A percentile compares a stretch with the other conserved stretches of the same genome.
Evolutionary conservation across 495 filamentous ascomycete genomes (phyloP).

Genomic region (Pseudevernia furfuracea): DNA sequence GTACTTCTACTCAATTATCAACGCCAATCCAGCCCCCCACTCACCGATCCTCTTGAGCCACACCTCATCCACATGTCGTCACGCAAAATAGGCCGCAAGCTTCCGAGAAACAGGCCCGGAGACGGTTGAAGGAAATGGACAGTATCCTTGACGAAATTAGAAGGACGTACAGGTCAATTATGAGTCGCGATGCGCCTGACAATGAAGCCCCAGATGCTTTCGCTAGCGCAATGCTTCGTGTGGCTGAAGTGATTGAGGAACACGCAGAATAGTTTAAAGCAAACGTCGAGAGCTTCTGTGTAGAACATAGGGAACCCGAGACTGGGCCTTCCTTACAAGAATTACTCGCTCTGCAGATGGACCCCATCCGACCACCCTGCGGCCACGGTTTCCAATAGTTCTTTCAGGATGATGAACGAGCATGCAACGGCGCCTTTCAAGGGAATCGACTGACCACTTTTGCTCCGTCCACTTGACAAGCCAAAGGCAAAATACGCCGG

Average conservation of each 20-base stretch:
- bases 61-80: background rate
- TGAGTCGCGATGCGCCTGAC: background rate
- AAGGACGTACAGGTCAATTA: background rate
- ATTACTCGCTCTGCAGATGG: background rate
- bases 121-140: background rate
- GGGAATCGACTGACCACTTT: background rate
- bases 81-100: background rate
- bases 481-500: background rate
- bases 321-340: background rate
- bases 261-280: background rate
- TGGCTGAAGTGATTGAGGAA: background rate
- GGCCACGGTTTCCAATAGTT: background rate
- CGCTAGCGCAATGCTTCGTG: background rate
- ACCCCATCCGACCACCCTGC: background rate
- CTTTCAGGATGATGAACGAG: background rate
- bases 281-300: background rate
- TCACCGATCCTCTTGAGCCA: too few species aligned
- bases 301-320: background rate
- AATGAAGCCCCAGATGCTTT: background rate
- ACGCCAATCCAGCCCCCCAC: background rate
- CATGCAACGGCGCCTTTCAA: background rate
- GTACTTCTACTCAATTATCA: background rate
- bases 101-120: background rate
- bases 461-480: background rate
- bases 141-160: background rate